Conservation (phyloP, 2,329 filamentous ascomycete species). For the Cryphonectria nitschkei region DNA sequence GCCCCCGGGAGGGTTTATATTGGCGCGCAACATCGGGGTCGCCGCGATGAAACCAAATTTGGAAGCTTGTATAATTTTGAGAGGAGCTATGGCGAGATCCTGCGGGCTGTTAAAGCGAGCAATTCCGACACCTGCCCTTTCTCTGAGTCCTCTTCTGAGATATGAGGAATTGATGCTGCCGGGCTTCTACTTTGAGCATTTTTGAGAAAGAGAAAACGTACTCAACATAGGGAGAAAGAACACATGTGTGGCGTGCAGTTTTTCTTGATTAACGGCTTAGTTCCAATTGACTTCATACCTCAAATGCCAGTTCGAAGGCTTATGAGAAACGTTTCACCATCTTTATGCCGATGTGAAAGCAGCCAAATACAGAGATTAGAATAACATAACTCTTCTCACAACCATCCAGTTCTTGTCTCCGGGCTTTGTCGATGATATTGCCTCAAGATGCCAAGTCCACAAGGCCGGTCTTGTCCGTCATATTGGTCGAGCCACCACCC, state of each 20-base stretch:
- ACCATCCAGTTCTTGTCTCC: neutral
- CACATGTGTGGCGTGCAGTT: neutral
- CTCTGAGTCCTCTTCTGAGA: neutral
- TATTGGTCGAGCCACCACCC: neutral
- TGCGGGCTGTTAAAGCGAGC: slow-evolving; percentile 33
- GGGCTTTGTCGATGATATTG: neutral
- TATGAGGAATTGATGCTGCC: neutral
- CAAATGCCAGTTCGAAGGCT: neutral
- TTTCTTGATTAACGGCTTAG: too few relatives aligned
- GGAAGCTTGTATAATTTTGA: slow-evolving; percentile 36
- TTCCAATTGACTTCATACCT: neutral
- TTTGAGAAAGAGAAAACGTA: neutral
- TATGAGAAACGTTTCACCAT: neutral
- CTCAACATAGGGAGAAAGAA: too few relatives aligned
- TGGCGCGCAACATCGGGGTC: slow-evolving; percentile 33
- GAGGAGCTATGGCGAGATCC: slow-evolving; percentile 38
- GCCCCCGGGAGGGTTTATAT: slow-evolving; percentile 35
- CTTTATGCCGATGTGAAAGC: neutral
- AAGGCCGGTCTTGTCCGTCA: neutral
- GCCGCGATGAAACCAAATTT: slow-evolving; percentile 38
- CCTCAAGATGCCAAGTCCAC: neutral
- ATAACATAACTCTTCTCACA: neutral
- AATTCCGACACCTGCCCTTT: neutral
- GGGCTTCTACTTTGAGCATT: neutral
- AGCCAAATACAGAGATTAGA: neutral